phyloP scores from a whole-genome alignment of 73 alveolate genomes.

The Breviolum minutum region DNA sequence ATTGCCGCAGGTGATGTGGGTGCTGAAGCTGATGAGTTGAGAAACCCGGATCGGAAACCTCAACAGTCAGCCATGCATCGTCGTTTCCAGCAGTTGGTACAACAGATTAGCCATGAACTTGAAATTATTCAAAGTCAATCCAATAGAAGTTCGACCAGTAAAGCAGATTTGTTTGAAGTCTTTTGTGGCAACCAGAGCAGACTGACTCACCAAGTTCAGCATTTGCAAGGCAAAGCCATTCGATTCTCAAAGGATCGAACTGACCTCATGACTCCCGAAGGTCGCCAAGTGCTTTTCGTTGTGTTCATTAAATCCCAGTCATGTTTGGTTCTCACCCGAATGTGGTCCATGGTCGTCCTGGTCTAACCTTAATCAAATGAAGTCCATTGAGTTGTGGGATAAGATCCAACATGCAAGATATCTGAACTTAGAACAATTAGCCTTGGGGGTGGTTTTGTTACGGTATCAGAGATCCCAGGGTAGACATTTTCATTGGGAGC shows the following conservation, averaged over 20 bases:
- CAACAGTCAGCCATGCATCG: too few species aligned
- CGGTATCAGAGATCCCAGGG: background rate
- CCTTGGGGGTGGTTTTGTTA: background rate
- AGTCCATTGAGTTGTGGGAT: background rate
- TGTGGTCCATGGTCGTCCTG: background rate
- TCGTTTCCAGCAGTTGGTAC: background rate
- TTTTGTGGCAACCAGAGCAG: background rate
- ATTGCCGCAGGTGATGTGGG: too few species aligned
- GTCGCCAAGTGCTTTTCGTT: background rate
- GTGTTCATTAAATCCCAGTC: background rate
- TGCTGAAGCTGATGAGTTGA: too few species aligned
- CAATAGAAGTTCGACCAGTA: background rate
- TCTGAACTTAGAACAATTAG: background rate
- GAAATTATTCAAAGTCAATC: background rate
- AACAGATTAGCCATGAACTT: background rate
- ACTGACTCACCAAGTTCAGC: background rate
- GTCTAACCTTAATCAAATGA: background rate
- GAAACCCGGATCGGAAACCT: too few species aligned
- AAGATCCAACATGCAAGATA: background rate
- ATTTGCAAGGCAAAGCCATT: background rate
- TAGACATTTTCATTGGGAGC: background rate
- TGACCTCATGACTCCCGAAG: background rate
- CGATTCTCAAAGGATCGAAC: background rate
- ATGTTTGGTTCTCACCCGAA: background rate
- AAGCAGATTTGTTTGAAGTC: background rate